Percentiles rank a stretch among this genome's conserved stretches.
phyloP scores from a whole-genome alignment of 352 stramenopile genomes.

The Globisporangium acanthophoron region DNA sequence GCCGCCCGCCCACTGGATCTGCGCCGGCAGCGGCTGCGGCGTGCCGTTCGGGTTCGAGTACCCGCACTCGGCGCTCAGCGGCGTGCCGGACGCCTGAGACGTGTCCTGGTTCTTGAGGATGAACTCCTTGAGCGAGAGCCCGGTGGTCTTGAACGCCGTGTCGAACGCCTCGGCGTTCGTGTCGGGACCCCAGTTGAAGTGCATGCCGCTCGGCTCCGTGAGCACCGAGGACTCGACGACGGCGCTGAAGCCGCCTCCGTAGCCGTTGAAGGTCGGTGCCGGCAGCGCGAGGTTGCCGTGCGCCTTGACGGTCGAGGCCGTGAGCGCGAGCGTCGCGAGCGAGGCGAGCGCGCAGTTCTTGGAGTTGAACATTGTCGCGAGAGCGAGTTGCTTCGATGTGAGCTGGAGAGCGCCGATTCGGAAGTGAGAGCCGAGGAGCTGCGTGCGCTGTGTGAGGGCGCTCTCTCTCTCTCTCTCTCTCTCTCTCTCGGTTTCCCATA shows the following conservation, averaged over 20 bases:
- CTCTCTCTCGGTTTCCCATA: too few species aligned
- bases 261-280: slow-evolving; percentile 8
- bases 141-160: slow-evolving; percentile 5
- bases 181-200: slow-evolving; percentile 5
- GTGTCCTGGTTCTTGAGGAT: slow-evolving; percentile 14
- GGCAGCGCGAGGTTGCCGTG: slow-evolving; percentile 4
- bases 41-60: slow-evolving; percentile 10
- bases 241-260: slow-evolving; percentile 2
- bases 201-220: slow-evolving; percentile 4
- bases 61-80: slow-evolving; percentile 4
- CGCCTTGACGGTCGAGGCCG: not conserved
- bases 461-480: too few species aligned
- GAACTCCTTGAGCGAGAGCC: slow-evolving; percentile 12
- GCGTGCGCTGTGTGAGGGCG: too few species aligned
- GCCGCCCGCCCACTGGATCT: slow-evolving; percentile 3
- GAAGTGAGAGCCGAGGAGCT: not conserved
- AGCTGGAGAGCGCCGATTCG: not conserved
- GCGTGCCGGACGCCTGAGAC: not conserved
- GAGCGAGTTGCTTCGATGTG: not conserved
- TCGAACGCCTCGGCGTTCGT: slow-evolving; percentile 7
- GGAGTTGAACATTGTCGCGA: slow-evolving; percentile 1
- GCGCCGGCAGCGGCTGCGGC: slow-evolving; percentile 9
- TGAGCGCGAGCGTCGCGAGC: not conserved
- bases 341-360: slow-evolving; percentile 4
- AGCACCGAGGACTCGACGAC: not conserved